These are phyloP conservation scores for Calocybe gangraenosa DNA, from an alignment of 768 basidiomycete species.

Conservation along the genomic window DNA sequence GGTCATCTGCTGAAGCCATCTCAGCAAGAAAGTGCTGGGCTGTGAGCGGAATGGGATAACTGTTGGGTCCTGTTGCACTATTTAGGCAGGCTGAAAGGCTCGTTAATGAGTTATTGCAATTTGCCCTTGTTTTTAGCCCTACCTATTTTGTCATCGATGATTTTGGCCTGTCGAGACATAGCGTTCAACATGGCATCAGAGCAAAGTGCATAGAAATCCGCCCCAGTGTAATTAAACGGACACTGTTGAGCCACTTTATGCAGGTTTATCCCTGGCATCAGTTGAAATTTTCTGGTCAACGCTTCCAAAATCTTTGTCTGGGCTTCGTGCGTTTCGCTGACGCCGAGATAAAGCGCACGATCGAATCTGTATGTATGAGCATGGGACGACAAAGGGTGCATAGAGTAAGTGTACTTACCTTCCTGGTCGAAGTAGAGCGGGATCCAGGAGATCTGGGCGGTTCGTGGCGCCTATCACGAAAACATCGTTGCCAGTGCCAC, in stretches of 20 bases:
- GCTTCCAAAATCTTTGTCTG: slow-evolving; percentile 87
- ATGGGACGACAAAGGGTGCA: neutral
- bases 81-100: slow-evolving; percentile 41
- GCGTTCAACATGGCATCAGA: slow-evolving; percentile 95
- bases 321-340: slow-evolving; percentile 81
- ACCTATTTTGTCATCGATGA: slow-evolving; percentile 76
- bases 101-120: no score
- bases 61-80: slow-evolving; percentile 30
- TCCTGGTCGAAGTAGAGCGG: slow-evolving; percentile 86
- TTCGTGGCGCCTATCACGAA: slow-evolving; percentile 98
- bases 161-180: slow-evolving; percentile 83
- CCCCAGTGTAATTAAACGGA: slow-evolving; percentile 93
- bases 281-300: slow-evolving; percentile 86
- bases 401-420: slow-evolving; percentile 40
- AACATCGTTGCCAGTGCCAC: slow-evolving; percentile 55
- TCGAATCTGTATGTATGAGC: slow-evolving; percentile 68
- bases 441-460: slow-evolving; percentile 86
- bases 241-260: slow-evolving; percentile 63
- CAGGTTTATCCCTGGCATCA: slow-evolving; percentile 67
- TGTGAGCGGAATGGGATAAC: slow-evolving; percentile 68
- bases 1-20: slow-evolving; percentile 65
- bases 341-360: slow-evolving; percentile 91
- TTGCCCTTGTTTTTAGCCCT: slow-evolving; percentile 14
- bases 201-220: slow-evolving; percentile 97
- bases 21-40: slow-evolving; percentile 89